These are phyloP conservation scores for Ceratobasidium sp. DNA, from an alignment of 1,284 basidiomycete species.

Conservation along the genomic window DNA sequence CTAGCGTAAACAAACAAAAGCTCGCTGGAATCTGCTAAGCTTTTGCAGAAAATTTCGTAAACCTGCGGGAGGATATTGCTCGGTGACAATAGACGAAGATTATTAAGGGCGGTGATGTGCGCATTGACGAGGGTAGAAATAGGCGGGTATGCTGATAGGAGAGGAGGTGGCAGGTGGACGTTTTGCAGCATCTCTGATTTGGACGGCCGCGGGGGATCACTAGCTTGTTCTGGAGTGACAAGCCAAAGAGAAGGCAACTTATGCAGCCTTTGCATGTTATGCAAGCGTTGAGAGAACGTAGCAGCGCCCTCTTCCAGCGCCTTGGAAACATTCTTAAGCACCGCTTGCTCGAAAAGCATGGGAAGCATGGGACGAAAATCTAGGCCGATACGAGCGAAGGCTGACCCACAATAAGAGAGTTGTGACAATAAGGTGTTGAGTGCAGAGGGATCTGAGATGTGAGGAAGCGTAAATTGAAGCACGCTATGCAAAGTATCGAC, in stretches of 20 bases:
- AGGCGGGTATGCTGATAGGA: constrained; percentile 77
- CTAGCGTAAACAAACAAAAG: constrained; percentile 58
- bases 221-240: constrained; percentile 45
- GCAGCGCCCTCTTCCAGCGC: constrained; percentile 52
- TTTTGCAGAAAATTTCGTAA: constrained; percentile 57
- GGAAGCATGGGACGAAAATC: constrained; percentile 77
- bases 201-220: constrained; percentile 29
- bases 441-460: constrained; percentile 63
- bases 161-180: constrained; percentile 61
- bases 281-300: constrained; percentile 42
- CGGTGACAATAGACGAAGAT: constrained; percentile 82
- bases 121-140: constrained; percentile 80
- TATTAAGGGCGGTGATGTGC: constrained; percentile 77
- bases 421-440: constrained; percentile 88
- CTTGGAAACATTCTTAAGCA: constrained; percentile 56
- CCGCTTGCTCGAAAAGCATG: constrained; percentile 68
- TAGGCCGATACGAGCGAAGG: constrained; percentile 87
- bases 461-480: constrained; percentile 43
- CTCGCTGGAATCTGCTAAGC: constrained; percentile 57
- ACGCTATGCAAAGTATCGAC: constrained; percentile 43
- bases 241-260: constrained; percentile 58
- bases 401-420: constrained; percentile 87
- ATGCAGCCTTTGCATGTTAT: constrained; percentile 24
- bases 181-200: background rate
- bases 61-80: constrained; percentile 60